phyloP scores from a whole-genome alignment of 495 filamentous ascomycete species.

The Penicillium macrosclerotiorum region DNA sequence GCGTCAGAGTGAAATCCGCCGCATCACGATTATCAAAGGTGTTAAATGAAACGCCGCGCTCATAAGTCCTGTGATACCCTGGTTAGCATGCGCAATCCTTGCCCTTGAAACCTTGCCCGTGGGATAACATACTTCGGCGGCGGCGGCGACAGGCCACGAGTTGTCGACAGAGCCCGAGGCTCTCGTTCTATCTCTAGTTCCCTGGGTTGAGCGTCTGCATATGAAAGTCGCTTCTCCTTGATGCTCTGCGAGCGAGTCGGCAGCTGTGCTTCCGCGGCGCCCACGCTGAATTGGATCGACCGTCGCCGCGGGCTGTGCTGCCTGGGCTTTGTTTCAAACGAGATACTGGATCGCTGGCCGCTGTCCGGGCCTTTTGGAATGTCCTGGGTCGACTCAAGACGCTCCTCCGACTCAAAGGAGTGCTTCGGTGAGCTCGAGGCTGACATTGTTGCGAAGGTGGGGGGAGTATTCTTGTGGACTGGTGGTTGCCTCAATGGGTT shows the following conservation, averaged over 20 bases:
- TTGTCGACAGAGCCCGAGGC: constrained; percentile 14
- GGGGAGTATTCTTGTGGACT: neutral
- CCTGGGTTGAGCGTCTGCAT: constrained; percentile 18
- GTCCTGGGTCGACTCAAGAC: constrained; percentile 37
- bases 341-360: constrained; percentile 20
- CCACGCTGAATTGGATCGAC: constrained; percentile 46
- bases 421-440: constrained; percentile 30
- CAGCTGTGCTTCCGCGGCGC: constrained; percentile 27
- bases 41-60: constrained; percentile 79
- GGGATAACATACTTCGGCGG: constrained; percentile 33
- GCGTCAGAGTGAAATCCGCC: constrained; percentile 73
- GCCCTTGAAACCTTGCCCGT: neutral
- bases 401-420: constrained; percentile 54
- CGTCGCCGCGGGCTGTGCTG: constrained; percentile 27
- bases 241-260: constrained; percentile 29
- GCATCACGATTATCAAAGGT: constrained; percentile 87
- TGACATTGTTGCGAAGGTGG: constrained; percentile 20
- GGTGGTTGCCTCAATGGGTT: neutral
- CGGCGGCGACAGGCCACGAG: constrained; percentile 36
- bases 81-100: constrained; percentile 13
- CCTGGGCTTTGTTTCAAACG: constrained; percentile 19
- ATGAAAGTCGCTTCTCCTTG: constrained; percentile 27
- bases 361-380: constrained; percentile 11
- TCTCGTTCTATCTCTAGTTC: constrained; percentile 31
- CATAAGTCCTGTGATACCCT: constrained; percentile 43